phyloP scores from a whole-genome alignment of 1,284 basidiomycete genomes.

The Ustilago cynodontis region DNA sequence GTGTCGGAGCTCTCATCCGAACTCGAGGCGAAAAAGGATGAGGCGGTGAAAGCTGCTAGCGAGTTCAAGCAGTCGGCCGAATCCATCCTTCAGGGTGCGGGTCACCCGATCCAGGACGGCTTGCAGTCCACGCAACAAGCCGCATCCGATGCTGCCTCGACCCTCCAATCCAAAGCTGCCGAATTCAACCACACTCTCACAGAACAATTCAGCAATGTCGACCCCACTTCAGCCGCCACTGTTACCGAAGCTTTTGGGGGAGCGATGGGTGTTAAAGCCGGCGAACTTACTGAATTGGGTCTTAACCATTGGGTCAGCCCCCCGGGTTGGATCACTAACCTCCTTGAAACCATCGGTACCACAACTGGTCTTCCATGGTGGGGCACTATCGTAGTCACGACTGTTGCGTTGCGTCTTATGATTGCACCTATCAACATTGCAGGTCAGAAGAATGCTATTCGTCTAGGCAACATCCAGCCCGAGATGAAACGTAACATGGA shows the following conservation, averaged over 20 bases:
- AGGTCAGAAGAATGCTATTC: conserved; percentile 78
- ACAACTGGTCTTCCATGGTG: conserved; percentile 74
- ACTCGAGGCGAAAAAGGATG: conserved; percentile 20
- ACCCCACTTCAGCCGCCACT: conserved; percentile 35
- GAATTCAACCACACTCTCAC: conserved; percentile 15
- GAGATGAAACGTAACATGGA: conserved; percentile 76
- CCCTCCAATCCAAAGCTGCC: conserved; percentile 25
- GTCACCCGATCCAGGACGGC: conserved; percentile 11
- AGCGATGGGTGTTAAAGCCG: conserved; percentile 74
- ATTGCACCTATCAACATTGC: conserved; percentile 80
- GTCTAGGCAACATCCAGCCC: conserved; percentile 78
- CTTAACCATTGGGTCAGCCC: conserved; percentile 74
- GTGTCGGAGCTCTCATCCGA: conserved; percentile 13
- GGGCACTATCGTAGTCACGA: conserved; percentile 77
- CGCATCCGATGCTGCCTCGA: conserved; percentile 27
- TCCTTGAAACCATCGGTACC: conserved; percentile 81
- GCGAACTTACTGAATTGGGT: conserved; percentile 83
- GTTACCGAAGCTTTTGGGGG: conserved; percentile 41
- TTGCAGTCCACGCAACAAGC: conserved; percentile 13
- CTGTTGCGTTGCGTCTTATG: conserved; percentile 78
- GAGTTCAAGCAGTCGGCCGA: conserved; percentile 18
- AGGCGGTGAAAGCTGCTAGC: conserved; percentile 10
- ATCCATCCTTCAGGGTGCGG: conserved; percentile 13
- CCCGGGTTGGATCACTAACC: conserved; percentile 75
- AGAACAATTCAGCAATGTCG: conserved; percentile 35